Evolutionary conservation across 805 yeast species (phyloP).

Genomic region (Wickerhamiella kazuoi): DNA sequence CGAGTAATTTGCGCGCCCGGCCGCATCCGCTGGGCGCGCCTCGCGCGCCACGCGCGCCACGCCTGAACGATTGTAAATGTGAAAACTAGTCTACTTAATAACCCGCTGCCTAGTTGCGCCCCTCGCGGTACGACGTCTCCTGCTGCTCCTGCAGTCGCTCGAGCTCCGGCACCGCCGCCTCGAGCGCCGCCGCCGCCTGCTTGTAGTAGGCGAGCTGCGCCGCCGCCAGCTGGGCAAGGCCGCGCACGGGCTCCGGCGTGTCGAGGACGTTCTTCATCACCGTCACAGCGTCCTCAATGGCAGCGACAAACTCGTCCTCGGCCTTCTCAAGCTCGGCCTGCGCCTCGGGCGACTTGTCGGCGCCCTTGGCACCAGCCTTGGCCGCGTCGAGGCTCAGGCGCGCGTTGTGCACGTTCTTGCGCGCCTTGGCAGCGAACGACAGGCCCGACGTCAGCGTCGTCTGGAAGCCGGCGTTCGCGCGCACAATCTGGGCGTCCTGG

Average conservation of each 20-base stretch:
- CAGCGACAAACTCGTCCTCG: constrained; percentile 75
- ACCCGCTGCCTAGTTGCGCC: too few relatives aligned
- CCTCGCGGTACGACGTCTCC: constrained; percentile 22
- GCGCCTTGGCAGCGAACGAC: constrained; percentile 45
- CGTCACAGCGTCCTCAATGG: constrained; percentile 72
- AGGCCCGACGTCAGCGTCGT: constrained; percentile 45
- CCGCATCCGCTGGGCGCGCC: too few relatives aligned
- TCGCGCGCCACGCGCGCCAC: too few relatives aligned
- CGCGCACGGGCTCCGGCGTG: constrained; percentile 48
- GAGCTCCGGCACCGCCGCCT: constrained; percentile 43
- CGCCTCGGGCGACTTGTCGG: constrained; percentile 47
- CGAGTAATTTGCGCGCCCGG: not conserved
- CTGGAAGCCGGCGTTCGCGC: constrained; percentile 50
- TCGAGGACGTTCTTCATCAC: constrained; percentile 68
- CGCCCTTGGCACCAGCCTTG: constrained; percentile 26
- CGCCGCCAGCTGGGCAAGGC: constrained; percentile 46
- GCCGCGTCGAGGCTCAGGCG: constrained; percentile 68
- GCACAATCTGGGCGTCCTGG: constrained; percentile 58
- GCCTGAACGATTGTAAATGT: too few relatives aligned
- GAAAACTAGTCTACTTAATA: too few relatives aligned
- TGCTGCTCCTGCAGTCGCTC: constrained; percentile 42
- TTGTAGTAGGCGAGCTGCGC: constrained; percentile 74
- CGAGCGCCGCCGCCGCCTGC: constrained; percentile 50
- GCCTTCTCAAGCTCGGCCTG: constrained; percentile 64
- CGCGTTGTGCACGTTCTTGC: constrained; percentile 59